phyloP scores from a whole-genome alignment of 2,329 filamentous ascomycete genomes.

The Neophaeococcomyces aloes region DNA sequence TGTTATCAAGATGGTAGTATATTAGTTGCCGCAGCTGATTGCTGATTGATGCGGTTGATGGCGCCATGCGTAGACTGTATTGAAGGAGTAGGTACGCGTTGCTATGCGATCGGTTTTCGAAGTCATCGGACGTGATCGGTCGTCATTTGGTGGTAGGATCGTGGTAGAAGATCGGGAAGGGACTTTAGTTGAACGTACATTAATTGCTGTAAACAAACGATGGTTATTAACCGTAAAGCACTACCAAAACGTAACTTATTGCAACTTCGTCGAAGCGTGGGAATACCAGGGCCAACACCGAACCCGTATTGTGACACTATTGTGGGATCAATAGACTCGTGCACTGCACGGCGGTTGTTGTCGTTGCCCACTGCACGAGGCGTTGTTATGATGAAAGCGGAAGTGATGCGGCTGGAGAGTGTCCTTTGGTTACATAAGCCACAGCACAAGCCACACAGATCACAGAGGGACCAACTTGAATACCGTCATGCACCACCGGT shows the following conservation, averaged over 20 bases:
- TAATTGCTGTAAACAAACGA: not conserved
- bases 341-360: not conserved
- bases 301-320: constrained; percentile 4
- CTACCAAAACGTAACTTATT: not conserved
- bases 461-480: no score
- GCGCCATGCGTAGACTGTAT: constrained; percentile 39
- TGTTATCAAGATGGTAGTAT: constrained; percentile 76
- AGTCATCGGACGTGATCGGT: constrained; percentile 3
- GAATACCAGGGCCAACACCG: not conserved
- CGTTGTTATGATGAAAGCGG: constrained; percentile 8
- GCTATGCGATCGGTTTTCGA: not conserved
- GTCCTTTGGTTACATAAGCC: no score
- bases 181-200: no score
- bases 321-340: not conserved
- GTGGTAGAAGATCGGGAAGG: constrained; percentile 5
- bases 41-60: constrained; percentile 40
- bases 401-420: constrained; percentile 6
- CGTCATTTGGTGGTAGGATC: no score
- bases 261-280: not conserved
- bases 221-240: not conserved
- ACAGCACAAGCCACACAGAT: no score
- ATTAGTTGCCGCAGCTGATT: constrained; percentile 55
- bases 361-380: not conserved
- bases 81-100: not conserved
- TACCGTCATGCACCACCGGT: no score